Base-by-base conservation (phyloP, 2,329 filamentous ascomycete genomes). In the Didymosphaeria variabile region DNA sequence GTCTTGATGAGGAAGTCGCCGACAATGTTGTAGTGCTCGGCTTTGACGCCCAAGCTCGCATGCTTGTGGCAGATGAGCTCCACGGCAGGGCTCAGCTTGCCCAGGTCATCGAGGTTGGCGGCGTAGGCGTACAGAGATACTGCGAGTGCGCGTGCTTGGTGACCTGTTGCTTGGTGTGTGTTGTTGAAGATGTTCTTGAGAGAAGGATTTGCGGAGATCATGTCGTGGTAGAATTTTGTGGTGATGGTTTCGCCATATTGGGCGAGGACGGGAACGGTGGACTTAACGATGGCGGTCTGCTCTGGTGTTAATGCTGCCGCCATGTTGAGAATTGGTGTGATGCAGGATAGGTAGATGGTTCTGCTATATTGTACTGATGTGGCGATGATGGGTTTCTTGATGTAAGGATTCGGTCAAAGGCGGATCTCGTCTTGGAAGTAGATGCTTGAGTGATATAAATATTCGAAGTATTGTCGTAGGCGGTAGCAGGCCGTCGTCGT, bases 1-100 rank as follows among this genome's bases (percentile, higher is more conserved):
- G 90, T 88, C 29, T 84, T 82, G 46, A 93, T 82, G 13, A 93
- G 83, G 71, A 90, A 88, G 70, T 87, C 86, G 58, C 88, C 90
- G 3, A 93, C 90, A 46, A 92, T 85, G 36, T 84, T 82, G 76
- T 93, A 93, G 64, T 92, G 88, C 42, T 90, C 87, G 0, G 90
- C 85, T 58, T 81, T 82, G 72, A 93, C 88, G 68, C 87, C 87
- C 1, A 93, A 82, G 0, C 88, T 90, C 61, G 86, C 90, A 75
- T 93, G 91, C 78, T 92, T 93, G 75, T 92, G 87, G 75, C 88
- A 90, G 66, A 94, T 93, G 69, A 89, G 86, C 76, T 92, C 88
- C 15, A 87, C 77, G 0, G 84, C 81, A 0, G 85, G 82, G 13
- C 75, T 75, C 5, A 93, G 82, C 21, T 81, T 85, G 50, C 83